These are phyloP conservation scores for Flaveria ramosissima DNA, from an alignment of 129 eudicot species.

Conservation along the genomic window DNA sequence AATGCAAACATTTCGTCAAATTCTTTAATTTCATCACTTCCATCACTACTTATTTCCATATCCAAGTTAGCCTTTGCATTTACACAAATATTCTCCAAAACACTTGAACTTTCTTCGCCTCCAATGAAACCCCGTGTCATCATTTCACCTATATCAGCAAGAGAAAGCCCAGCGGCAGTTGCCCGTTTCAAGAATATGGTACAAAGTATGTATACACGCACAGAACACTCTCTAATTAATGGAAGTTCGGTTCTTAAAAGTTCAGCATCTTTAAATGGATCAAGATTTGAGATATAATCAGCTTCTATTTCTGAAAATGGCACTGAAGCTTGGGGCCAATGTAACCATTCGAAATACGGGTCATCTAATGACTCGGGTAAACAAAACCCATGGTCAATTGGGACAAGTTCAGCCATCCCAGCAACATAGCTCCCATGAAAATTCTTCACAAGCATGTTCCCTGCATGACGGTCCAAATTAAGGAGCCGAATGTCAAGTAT, in stretches of 20 bases:
- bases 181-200: conserved; percentile 77
- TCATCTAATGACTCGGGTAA: conserved; percentile 90
- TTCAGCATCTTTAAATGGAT: conserved; percentile 89
- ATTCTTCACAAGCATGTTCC: conserved; percentile 82
- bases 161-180: conserved; percentile 70
- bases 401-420: conserved; percentile 71
- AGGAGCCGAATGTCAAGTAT: conserved; percentile 75
- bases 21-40: conserved; percentile 39
- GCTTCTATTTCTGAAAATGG: conserved; percentile 83
- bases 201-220: conserved; percentile 83
- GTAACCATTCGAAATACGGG: conserved; percentile 96
- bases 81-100: conserved; percentile 63
- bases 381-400: conserved; percentile 96
- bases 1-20: conserved; percentile 52
- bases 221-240: conserved; percentile 74
- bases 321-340: conserved; percentile 94
- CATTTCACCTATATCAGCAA: conserved; percentile 90
- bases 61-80: conserved; percentile 48
- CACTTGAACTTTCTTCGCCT: conserved; percentile 72
- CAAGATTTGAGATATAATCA: conserved; percentile 72
- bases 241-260: conserved; percentile 69
- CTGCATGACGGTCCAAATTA: conserved; percentile 93
- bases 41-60: conserved; percentile 23
- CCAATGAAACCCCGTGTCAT: conserved; percentile 89
- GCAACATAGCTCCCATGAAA: conserved; percentile 49